A percentile compares a stretch with the other conserved stretches of the same genome.
phyloP scores from a whole-genome alignment of 306 rosid species.

The Lathyrus sativus region DNA sequence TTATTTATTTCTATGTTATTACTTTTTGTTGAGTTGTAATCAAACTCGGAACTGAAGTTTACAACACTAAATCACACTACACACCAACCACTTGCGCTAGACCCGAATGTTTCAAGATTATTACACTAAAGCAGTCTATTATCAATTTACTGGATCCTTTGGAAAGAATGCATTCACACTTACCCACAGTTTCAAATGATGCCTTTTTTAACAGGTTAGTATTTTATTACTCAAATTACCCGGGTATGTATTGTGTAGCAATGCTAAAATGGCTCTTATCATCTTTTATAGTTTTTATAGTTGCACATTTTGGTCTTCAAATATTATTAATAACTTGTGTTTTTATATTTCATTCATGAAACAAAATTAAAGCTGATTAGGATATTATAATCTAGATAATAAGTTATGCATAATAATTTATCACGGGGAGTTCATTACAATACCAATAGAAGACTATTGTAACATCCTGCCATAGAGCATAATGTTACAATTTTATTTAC shows the following conservation, averaged over 20 bases:
- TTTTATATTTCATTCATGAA: constrained; percentile 21
- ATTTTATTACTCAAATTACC: constrained; percentile 12
- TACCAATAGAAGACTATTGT: neutral
- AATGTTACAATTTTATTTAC: neutral
- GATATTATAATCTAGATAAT: neutral
- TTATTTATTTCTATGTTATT: neutral
- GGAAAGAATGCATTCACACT: constrained; percentile 86
- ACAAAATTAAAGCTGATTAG: neutral
- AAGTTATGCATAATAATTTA: neutral
- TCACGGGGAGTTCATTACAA: neutral
- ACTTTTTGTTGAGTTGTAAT: neutral
- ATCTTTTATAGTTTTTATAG: neutral
- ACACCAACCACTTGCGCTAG: neutral
- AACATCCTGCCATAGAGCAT: neutral
- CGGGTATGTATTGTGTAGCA: neutral
- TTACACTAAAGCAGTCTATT: constrained; percentile 53
- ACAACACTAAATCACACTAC: neutral
- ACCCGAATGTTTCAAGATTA: neutral
- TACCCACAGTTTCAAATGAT: constrained; percentile 87
- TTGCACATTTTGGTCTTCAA: constrained; percentile 19
- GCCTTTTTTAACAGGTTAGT: constrained; percentile 70
- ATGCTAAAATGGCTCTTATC: neutral
- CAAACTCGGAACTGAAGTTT: neutral
- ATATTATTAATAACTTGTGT: neutral
- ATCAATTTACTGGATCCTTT: constrained; percentile 66